Evolutionary conservation across 2,329 filamentous ascomycete genomes (phyloP), one percentile per base, ranked within the genome.

Genomic region (Ascochyta koolunga): DNA sequence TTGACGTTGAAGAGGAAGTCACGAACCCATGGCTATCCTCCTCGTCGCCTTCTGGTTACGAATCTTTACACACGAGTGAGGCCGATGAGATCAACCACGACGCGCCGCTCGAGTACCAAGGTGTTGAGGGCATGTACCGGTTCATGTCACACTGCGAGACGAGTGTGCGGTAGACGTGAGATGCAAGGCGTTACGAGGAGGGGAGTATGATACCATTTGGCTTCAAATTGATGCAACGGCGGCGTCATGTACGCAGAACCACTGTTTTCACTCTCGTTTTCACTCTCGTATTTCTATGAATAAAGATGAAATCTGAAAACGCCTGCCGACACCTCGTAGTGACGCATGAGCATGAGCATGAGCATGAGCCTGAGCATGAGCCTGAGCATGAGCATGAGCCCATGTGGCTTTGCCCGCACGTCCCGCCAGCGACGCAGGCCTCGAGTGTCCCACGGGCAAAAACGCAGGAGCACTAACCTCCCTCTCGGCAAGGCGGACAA

Each of bases 131-230:
- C 3, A 88, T 89, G 29, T 86, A 87, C 64, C 79, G 80, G 44
- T 89, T 89, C 66, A 78, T 89, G 54, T 83, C 86, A 62, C 82
- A 87, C 59, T 87, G 86, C 62, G 85, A 88, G 69, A 73, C 76
- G 24, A 63, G 58, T 47, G 52, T 41, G 31, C 50, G 48, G 41
- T 53, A 53, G 27, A 22, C 9, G 9, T 13, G 35, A 24, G 24
- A 33, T 8, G 22, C 44, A 10, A 29, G 43, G 54, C 47, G 59
- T 61, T 59, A 38, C 11, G 41, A 52, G n/a, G n/a, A 32, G 37
- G 40, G 43, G 50, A 35, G 38, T 31, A 54, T 43, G 56, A 70
- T 69, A 68, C 60, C 61, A 67, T 19, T 67, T 64, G 63, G 67
- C 54, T 65, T 44, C 36, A 71, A 61, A 68, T 66, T 70, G 68